Evolutionary conservation across 1,284 basidiomycete genomes (phyloP).

Genomic region (Cryptococcus wingfieldii): DNA sequence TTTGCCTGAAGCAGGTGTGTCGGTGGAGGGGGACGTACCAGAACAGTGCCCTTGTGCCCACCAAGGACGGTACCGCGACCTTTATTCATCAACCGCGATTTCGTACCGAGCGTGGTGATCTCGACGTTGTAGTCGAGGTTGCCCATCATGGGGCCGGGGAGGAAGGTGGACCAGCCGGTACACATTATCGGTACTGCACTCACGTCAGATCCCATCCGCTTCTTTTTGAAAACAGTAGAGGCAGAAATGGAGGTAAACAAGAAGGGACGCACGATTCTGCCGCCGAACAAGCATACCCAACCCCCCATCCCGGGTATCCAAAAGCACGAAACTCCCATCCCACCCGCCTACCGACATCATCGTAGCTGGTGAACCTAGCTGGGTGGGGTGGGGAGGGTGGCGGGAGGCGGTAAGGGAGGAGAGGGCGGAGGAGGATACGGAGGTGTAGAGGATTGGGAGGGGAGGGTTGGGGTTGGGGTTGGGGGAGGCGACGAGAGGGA

Average conservation of each 20-base stretch:
- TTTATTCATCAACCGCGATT: neutral
- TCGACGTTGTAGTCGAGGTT: neutral
- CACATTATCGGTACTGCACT: slow-evolving; percentile 32
- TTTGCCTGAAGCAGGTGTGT: too few relatives aligned
- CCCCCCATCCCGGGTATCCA: slow-evolving; percentile 38
- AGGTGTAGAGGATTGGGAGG: slow-evolving; percentile 28
- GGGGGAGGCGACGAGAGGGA: slow-evolving; percentile 41
- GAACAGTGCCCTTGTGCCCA: neutral
- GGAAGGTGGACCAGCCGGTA: slow-evolving; percentile 23
- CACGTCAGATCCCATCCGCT: neutral
- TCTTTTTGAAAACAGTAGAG: neutral
- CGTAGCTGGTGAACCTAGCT: slow-evolving; percentile 26
- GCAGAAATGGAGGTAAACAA: neutral
- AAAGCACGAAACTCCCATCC: slow-evolving; percentile 28
- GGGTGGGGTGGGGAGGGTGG: slow-evolving; percentile 20
- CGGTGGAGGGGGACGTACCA: neutral
- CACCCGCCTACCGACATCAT: slow-evolving; percentile 25
- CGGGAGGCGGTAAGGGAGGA: slow-evolving; percentile 23
- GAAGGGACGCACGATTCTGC: neutral
- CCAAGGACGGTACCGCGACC: neutral
- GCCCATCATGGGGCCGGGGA: neutral
- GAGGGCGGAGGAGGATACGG: slow-evolving; percentile 23
- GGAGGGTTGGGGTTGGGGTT: slow-evolving; percentile 1
- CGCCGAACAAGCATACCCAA: neutral
- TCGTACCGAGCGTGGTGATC: neutral